Base-by-base conservation (phyloP, 805 yeast genomes). In the Jamesozyma spencerorum region DNA sequence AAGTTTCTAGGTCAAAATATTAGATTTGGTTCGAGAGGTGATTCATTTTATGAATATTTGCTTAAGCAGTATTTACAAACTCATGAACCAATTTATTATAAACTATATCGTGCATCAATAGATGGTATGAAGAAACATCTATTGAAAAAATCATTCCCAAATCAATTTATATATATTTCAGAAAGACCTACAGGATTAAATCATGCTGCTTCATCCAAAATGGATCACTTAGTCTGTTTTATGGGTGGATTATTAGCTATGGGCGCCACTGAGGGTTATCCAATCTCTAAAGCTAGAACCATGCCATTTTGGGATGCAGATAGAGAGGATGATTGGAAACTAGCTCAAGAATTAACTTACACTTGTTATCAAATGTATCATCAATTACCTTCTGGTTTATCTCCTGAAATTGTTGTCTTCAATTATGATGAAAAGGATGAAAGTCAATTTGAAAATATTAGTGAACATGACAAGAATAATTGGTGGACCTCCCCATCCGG, bases 181-280 rank as follows among this genome's bases (percentile, higher is more conserved):
- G 97, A 88, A 59, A 70, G 76, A 38, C 84, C 81, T 18, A 49
- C 60, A 22, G 96, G 96, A 10, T 51, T 85, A n/a, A 63, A 60
- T 5, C 79, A 81, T 0, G 19, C 15, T 15, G 63, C 67, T 2
- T 74, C 81, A 13, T 65, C 77, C 14, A 86, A 85, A 56, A 85
- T 88, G 95, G 96, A 88, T 57, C 96, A 88, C 62, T 66, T 85
- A 44, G 96, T 86, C 19, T 88, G 97, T 60, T 87, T 86, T 62
- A 75, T 84, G 55, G 95, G 95, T 42, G 96, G 96, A 0, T 70
- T 84, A 46, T 72, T 88, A 45, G 92, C 95, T 1, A 64, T 86
- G 39, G 96, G 96, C 20, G 94, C 95, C 13, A 88, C 96, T 2
- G 75, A 73, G 36, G 97, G 97, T 8, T 31, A 40, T 15, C 56